Base-by-base conservation (phyloP, 139 green algal species). In the Astrephomene gubernaculifera region DNA sequence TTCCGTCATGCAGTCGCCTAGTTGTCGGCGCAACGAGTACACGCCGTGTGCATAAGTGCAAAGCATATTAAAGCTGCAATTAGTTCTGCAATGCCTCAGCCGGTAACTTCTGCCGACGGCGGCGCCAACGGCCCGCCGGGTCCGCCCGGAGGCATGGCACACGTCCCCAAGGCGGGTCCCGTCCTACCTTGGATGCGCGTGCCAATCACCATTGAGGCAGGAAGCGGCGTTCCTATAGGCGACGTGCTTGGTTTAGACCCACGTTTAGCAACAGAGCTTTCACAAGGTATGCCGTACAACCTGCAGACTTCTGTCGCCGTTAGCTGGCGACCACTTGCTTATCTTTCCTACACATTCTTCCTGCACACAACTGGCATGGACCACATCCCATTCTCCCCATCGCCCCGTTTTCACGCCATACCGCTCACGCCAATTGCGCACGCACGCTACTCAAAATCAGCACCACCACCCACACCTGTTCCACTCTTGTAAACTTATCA, bases 141-240 rank as follows among this genome's bases (percentile, higher is more conserved):
- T 72, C 38, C 27, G 33, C 65, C 9, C 10, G 38, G 35, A 8
- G 36, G 31, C 35, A 22, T 41, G 39, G 29, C 74, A 27, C 21
- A 3, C 2, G n/a, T 8, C 54, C 61, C 22, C 22, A 54, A 65
- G 10, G 31, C 33, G 2, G 79, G 57, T 6, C 86, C 88, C 10
- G 91, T 92, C 85, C 91, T 98, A 60, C 95, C 95, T 36, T 98
- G 95, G 95, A 96, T 98, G 94, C 92, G 93, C 0, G 83, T 96
- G n/a, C 95, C 95, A 3, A 87, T 97, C 19, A 88, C 87, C 0
- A 92, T 96, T 22, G 54, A 92, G 4, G 69, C 85, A 10, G 88
- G 90, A 19, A 87, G 60, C 21, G 90, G 89, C 3, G 76, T 93
- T 0, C 72, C 81, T 17, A 61, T 97, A 1, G 38, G 72, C 0